Percentiles rank a stretch among this genome's conserved stretches.
phyloP scores from a whole-genome alignment of 2,329 filamentous ascomycete genomes.

The Fusarium sp. region DNA sequence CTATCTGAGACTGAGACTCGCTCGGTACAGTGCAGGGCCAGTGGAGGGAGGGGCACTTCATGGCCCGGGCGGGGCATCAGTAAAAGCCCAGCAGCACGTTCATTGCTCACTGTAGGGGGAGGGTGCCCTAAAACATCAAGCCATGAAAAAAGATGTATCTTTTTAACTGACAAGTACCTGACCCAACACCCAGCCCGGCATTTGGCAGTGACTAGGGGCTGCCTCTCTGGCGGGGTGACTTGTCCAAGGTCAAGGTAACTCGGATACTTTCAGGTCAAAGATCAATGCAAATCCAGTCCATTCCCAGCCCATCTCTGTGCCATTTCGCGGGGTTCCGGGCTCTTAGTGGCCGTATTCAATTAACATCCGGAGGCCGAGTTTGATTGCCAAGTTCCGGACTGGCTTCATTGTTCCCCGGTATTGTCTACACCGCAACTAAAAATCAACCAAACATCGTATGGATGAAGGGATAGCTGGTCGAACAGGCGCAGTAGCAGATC shows the following conservation, averaged over 20 bases:
- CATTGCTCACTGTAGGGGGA: conserved; percentile 1
- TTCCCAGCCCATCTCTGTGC: conserved; percentile 27
- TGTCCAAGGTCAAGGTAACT: conserved; percentile 1
- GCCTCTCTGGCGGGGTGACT: conserved; percentile 26
- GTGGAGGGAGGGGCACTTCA: conserved; percentile 22
- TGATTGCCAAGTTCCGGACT: conserved; percentile 32
- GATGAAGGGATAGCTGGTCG: conserved; percentile 23
- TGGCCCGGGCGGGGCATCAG: conserved; percentile 36
- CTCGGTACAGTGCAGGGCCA: not conserved
- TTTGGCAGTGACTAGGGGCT: conserved; percentile 19
- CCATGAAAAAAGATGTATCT: conserved; percentile 15
- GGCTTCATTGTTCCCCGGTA: conserved; percentile 20
- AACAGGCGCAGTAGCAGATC: conserved; percentile 6
- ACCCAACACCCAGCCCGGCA: conserved; percentile 25
- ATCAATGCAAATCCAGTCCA: conserved; percentile 15
- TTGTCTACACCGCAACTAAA: conserved; percentile 37
- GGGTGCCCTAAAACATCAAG: conserved; percentile 16
- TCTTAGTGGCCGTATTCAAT: conserved; percentile 34
- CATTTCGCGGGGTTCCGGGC: conserved; percentile 37
- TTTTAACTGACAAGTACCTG: conserved; percentile 38
- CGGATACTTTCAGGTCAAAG: conserved; percentile 1
- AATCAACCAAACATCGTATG: conserved; percentile 7
- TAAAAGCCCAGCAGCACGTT: not conserved
- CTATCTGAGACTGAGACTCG: conserved; percentile 30
- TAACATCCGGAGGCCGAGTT: conserved; percentile 27